A percentile compares a stretch with the other conserved stretches of the same genome.
phyloP scores from a whole-genome alignment of 768 basidiomycete species.

The Galerina marginata region DNA sequence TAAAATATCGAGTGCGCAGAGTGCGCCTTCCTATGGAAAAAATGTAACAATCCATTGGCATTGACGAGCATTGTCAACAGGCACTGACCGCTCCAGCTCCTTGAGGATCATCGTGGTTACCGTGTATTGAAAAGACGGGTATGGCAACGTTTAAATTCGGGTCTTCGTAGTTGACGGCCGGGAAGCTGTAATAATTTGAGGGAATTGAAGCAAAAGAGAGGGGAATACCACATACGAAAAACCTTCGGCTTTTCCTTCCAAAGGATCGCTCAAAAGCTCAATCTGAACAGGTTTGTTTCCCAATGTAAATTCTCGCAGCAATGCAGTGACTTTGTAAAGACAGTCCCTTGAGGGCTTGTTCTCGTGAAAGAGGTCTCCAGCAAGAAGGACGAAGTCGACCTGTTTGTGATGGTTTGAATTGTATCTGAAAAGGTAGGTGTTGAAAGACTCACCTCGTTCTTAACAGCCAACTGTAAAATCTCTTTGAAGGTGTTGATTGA shows the following conservation, averaged over 20 bases:
- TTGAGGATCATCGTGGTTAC: slow-evolving; percentile 99
- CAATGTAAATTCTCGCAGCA: slow-evolving; percentile 89
- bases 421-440: slow-evolving; percentile 9
- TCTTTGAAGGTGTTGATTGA: slow-evolving; percentile 95
- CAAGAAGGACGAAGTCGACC: slow-evolving; percentile 96
- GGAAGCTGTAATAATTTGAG: slow-evolving; percentile 66
- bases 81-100: slow-evolving; percentile 84
- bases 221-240: slow-evolving; percentile 66
- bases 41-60: too few species aligned
- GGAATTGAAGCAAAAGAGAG: background rate
- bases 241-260: slow-evolving; percentile 85
- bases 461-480: slow-evolving; percentile 89
- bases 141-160: slow-evolving; percentile 93
- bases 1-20: slow-evolving; percentile 93
- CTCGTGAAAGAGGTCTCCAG: slow-evolving; percentile 97
- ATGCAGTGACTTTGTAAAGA: slow-evolving; percentile 85
- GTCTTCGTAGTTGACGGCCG: slow-evolving; percentile 97
- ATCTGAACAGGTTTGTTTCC: slow-evolving; percentile 89
- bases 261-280: slow-evolving; percentile 91
- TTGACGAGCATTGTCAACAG: background rate
- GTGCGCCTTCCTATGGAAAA: slow-evolving; percentile 81
- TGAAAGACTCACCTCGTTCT: slow-evolving; percentile 70
- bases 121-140: slow-evolving; percentile 99
- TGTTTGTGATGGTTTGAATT: slow-evolving; percentile 32
- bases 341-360: slow-evolving; percentile 93